These are phyloP conservation scores for Phialophora chinensis DNA, from an alignment of 2,329 filamentous ascomycete species.

Conservation along the genomic window DNA sequence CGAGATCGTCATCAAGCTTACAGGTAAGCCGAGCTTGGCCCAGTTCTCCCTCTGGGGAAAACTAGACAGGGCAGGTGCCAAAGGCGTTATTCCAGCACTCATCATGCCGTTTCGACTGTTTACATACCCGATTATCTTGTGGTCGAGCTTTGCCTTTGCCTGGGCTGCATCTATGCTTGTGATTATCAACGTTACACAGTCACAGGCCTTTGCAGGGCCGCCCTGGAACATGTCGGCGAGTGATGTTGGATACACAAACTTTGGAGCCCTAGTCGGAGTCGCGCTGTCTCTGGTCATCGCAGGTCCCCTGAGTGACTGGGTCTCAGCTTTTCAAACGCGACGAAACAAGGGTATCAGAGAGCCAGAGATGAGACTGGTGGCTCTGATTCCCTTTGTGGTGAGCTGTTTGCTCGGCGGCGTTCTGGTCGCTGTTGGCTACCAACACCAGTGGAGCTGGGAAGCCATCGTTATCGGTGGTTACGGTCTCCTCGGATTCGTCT, in stretches of 20 bases:
- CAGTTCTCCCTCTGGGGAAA: conserved; percentile 40
- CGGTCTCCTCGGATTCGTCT: conserved; percentile 49
- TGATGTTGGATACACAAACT: conserved; percentile 58
- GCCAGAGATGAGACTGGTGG: conserved; percentile 65
- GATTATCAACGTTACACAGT: conserved; percentile 59
- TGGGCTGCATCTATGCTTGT: conserved; percentile 52
- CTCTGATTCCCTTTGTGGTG: conserved; percentile 58
- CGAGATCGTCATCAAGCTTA: conserved; percentile 23
- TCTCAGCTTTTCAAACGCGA: conserved; percentile 57
- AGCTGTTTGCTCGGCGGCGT: conserved; percentile 57
- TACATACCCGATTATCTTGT: conserved; percentile 54
- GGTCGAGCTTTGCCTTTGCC: conserved; percentile 45
- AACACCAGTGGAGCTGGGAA: conserved; percentile 57
- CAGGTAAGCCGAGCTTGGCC: conserved; percentile 44
- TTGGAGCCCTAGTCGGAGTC: conserved; percentile 52
- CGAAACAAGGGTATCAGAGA: conserved; percentile 63
- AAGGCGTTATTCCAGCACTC: conserved; percentile 13
- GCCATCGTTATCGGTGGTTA: conserved; percentile 57
- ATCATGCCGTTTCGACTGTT: conserved; percentile 51
- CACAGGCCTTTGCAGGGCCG: conserved; percentile 52
- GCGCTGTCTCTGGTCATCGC: conserved; percentile 55
- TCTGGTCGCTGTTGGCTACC: conserved; percentile 57
- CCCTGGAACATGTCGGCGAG: conserved; percentile 55
- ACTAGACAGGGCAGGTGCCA: conserved; percentile 12
- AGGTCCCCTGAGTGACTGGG: conserved; percentile 61